Conservation (phyloP, 2,329 filamentous ascomycete genomes). For the Neofusicoccum ribis region DNA sequence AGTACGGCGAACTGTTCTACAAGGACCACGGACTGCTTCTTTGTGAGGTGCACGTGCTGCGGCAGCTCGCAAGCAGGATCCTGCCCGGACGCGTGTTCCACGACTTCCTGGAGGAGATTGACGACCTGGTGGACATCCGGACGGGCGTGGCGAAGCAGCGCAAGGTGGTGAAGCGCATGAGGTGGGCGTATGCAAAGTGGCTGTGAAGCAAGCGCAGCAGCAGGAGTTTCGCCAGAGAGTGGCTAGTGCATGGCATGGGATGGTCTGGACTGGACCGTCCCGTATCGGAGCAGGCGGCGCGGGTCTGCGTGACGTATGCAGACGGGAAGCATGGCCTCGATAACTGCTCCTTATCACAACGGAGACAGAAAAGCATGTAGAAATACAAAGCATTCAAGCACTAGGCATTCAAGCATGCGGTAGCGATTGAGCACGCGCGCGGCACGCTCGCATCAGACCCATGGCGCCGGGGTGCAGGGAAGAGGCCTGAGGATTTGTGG, state of each 20-base stretch:
- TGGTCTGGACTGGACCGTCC: not conserved
- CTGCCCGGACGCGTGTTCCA: slow-evolving; percentile 74
- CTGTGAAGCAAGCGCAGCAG: slow-evolving; percentile 26
- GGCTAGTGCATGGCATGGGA: not conserved
- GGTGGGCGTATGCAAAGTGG: slow-evolving; percentile 89
- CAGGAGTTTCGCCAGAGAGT: not conserved
- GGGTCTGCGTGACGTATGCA: not conserved
- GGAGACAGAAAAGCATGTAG: not conserved
- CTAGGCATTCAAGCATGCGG: not conserved
- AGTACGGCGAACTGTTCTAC: slow-evolving; percentile 78
- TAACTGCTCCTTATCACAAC: no score
- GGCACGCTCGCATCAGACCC: not conserved
- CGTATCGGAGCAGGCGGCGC: not conserved
- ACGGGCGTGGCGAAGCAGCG: slow-evolving; percentile 76
- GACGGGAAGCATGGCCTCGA: not conserved
- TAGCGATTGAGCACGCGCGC: not conserved
- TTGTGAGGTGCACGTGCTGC: slow-evolving; percentile 83
- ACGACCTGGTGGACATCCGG: slow-evolving; percentile 78
- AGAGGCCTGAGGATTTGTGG: not conserved
- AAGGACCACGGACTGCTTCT: slow-evolving; percentile 89
- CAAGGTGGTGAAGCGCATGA: slow-evolving; percentile 76
- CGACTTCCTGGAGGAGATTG: slow-evolving; percentile 86
- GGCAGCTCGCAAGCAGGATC: slow-evolving; percentile 64
- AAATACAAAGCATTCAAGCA: not conserved
- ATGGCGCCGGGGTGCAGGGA: not conserved